Percentiles rank a stretch among this genome's conserved stretches.
These are phyloP conservation scores for Sclerotinia nivalis DNA, from an alignment of 2,329 filamentous ascomycete genomes.

Conservation along the genomic window DNA sequence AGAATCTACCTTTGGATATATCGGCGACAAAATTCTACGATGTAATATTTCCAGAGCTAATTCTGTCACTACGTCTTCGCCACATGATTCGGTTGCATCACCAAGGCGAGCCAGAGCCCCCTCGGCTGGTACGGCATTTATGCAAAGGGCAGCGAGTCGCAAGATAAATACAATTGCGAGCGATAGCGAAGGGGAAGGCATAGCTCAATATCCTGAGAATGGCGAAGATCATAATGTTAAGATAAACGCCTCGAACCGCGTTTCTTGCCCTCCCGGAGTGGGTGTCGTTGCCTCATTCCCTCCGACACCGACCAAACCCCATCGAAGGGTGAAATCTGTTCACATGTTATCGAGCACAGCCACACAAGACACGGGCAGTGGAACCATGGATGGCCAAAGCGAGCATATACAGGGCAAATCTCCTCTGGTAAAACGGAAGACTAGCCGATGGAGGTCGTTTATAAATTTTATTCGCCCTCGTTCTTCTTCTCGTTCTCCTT, in stretches of 20 bases:
- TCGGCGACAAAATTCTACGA: slow-evolving; percentile 33
- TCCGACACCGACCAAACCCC: slow-evolving; percentile 31
- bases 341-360: slow-evolving; percentile 29
- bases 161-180: slow-evolving; percentile 34
- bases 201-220: slow-evolving; percentile 22
- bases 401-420: slow-evolving; percentile 19
- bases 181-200: slow-evolving; percentile 36
- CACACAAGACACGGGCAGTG: slow-evolving; percentile 1
- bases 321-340: slow-evolving; percentile 33
- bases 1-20: slow-evolving; percentile 31
- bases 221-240: slow-evolving; percentile 2
- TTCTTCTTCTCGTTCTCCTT: slow-evolving; percentile 21
- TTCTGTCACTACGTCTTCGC: slow-evolving; percentile 24
- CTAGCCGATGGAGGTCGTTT: slow-evolving; percentile 36
- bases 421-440: slow-evolving; percentile 29
- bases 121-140: slow-evolving; percentile 51
- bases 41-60: slow-evolving; percentile 27
- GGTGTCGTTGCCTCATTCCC: slow-evolving; percentile 26
- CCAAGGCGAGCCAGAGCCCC: slow-evolving; percentile 47
- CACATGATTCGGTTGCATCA: slow-evolving; percentile 26
- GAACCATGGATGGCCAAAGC: slow-evolving; percentile 6
- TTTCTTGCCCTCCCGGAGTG: slow-evolving; percentile 31
- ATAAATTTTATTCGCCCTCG: slow-evolving; percentile 35
- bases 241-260: slow-evolving; percentile 17
- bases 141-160: slow-evolving; percentile 43